Evolutionary conservation across 352 stramenopile genomes (phyloP).

Genomic region (Pelagophyceae sp.): DNA sequence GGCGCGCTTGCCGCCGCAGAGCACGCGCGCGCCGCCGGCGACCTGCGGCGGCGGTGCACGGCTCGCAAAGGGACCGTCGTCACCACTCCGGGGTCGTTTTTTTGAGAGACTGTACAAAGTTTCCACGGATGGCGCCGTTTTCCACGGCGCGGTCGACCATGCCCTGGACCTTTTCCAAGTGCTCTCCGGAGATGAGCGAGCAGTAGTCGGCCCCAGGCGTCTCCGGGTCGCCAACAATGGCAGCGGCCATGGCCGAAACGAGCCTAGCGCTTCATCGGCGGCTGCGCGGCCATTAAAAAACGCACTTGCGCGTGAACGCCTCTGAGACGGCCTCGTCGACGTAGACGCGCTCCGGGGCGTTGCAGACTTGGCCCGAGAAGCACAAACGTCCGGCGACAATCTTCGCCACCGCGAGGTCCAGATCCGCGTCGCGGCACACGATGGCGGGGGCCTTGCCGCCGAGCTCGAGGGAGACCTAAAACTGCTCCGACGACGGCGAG

Average conservation of each 20-base stretch:
- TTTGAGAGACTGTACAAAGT: too few relatives aligned
- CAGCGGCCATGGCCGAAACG: slow-evolving; percentile 54
- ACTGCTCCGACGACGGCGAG: too few relatives aligned
- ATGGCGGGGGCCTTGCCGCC: slow-evolving; percentile 68
- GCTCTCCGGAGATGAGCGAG: slow-evolving; percentile 54
- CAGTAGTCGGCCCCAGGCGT: slow-evolving; percentile 54
- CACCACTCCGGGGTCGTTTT: too few relatives aligned
- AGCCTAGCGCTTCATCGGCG: too few relatives aligned
- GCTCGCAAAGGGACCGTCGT: too few relatives aligned
- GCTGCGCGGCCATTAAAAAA: too few relatives aligned
- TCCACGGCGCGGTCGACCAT: slow-evolving; percentile 55
- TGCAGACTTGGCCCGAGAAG: slow-evolving; percentile 70
- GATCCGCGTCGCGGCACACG: slow-evolving; percentile 57
- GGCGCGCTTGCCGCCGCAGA: slow-evolving; percentile 39
- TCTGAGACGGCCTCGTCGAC: slow-evolving; percentile 68
- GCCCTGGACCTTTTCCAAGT: slow-evolving; percentile 44
- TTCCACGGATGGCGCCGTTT: too few relatives aligned
- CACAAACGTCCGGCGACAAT: slow-evolving; percentile 67
- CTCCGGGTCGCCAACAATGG: slow-evolving; percentile 52
- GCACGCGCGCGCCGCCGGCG: slow-evolving; percentile 45
- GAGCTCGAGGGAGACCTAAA: slow-evolving; percentile 63
- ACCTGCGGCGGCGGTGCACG: too few relatives aligned
- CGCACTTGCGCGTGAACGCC: slow-evolving; percentile 59
- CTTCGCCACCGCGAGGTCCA: slow-evolving; percentile 51
- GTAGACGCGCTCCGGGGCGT: slow-evolving; percentile 66